A percentile compares a stretch with the other conserved stretches of the same genome.
These are phyloP conservation scores for Apophysomyces ossiformis DNA, from an alignment of 371 early-diverging fungal species.

Conservation along the genomic window DNA sequence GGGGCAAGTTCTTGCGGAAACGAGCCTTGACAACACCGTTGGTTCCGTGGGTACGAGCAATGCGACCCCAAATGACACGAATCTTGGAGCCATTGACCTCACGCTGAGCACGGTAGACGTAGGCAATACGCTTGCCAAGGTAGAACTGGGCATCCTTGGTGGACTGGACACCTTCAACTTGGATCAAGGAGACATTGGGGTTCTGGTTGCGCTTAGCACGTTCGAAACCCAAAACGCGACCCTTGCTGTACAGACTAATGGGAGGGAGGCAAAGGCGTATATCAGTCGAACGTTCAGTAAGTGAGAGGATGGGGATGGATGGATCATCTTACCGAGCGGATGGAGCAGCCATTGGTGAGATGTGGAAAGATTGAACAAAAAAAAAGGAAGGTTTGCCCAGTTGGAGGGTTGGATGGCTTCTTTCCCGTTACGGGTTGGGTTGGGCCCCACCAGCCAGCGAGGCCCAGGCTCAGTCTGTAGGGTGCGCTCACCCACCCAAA, in stretches of 20 bases:
- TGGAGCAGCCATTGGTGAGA: slow-evolving; percentile 9
- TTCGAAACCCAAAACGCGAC: slow-evolving; percentile 93
- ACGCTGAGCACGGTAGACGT: slow-evolving; percentile 87
- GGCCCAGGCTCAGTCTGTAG: too few species aligned
- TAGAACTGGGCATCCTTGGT: slow-evolving; percentile 88
- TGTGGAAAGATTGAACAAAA: not conserved
- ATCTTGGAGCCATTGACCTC: slow-evolving; percentile 90
- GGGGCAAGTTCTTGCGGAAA: slow-evolving; percentile 96
- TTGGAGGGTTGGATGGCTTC: not conserved
- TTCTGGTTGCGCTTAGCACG: slow-evolving; percentile 92
- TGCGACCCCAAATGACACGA: slow-evolving; percentile 97
- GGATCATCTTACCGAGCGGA: slow-evolving; percentile 8
- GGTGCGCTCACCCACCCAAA: too few species aligned
- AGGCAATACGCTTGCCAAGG: slow-evolving; percentile 88
- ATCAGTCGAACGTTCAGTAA: not conserved
- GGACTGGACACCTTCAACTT: slow-evolving; percentile 92
- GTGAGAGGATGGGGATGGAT: slow-evolving; percentile 10
- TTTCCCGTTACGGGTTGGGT: not conserved
- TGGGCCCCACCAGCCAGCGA: not conserved
- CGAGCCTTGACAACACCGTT: slow-evolving; percentile 96
- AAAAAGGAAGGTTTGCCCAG: not conserved
- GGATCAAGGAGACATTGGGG: slow-evolving; percentile 89
- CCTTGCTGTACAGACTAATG: slow-evolving; percentile 95
- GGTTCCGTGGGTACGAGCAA: slow-evolving; percentile 95
- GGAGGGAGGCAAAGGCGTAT: not conserved